Evolutionary conservation across 1,284 basidiomycete genomes (phyloP).

Genomic region (Heimioporus retisporus): DNA sequence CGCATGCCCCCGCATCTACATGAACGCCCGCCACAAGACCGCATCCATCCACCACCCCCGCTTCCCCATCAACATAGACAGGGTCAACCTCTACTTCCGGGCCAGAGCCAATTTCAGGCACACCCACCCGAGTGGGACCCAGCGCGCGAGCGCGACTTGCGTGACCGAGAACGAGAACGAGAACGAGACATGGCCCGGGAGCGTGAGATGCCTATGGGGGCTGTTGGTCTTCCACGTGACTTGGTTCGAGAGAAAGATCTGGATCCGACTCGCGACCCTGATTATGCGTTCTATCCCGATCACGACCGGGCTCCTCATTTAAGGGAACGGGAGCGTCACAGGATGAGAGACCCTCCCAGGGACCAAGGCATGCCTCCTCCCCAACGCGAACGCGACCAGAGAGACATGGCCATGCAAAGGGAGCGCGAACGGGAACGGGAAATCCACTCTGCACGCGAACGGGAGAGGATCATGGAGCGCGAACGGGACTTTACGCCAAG

Average conservation of each 20-base stretch:
- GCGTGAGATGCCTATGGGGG: slow-evolving; percentile 29
- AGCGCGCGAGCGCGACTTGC: slow-evolving; percentile 31
- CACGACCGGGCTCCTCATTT: slow-evolving; percentile 36
- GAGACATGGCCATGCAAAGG: slow-evolving; percentile 33
- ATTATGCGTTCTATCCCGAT: slow-evolving; percentile 34
- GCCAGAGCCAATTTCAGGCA: slow-evolving; percentile 45
- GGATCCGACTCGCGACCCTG: slow-evolving; percentile 33
- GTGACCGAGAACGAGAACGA: no score
- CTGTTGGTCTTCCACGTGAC: slow-evolving; percentile 36
- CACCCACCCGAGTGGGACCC: slow-evolving; percentile 43
- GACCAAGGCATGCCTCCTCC: slow-evolving; percentile 31
- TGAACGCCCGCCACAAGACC: slow-evolving; percentile 41
- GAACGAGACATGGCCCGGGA: slow-evolving; percentile 29
- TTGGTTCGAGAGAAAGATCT: slow-evolving; percentile 36
- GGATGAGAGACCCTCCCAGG: slow-evolving; percentile 30
- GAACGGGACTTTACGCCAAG: slow-evolving; percentile 32
- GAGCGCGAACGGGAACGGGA: slow-evolving; percentile 34
- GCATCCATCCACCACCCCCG: slow-evolving; percentile 35
- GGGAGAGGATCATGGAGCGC: slow-evolving; percentile 34
- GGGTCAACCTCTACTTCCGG: slow-evolving; percentile 34
- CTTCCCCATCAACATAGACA: slow-evolving; percentile 33
- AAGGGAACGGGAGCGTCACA: slow-evolving; percentile 40
- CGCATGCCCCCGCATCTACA: slow-evolving; percentile 36
- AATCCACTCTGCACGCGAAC: slow-evolving; percentile 27
- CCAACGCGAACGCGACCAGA: slow-evolving; percentile 42